Evolutionary conservation across 2,329 filamentous ascomycete species (phyloP).

Genomic region (Colletotrichum noveboracense): DNA sequence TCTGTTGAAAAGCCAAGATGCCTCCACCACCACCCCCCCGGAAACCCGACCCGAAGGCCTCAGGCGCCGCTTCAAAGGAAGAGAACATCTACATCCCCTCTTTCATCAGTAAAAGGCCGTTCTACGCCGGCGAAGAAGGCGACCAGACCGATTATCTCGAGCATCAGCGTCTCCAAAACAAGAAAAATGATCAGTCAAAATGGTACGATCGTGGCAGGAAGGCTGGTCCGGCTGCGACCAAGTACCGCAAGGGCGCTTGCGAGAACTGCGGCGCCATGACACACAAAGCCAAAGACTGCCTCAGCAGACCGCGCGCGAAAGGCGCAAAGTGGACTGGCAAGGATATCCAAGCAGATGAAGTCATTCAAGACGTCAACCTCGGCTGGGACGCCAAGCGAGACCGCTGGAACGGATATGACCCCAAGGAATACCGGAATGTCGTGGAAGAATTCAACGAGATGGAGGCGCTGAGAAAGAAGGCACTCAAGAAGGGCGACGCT

Average conservation of each 20-base stretch:
- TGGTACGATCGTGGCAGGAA: constrained; percentile 95
- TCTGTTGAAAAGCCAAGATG: constrained; percentile 12
- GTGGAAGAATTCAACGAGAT: constrained; percentile 88
- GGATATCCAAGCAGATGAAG: constrained; percentile 92
- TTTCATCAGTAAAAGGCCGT: constrained; percentile 97
- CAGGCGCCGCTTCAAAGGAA: constrained; percentile 67
- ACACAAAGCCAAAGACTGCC: constrained; percentile 93
- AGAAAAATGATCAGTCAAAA: constrained; percentile 76
- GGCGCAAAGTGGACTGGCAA: constrained; percentile 92
- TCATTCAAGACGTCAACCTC: constrained; percentile 82
- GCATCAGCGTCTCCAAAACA: constrained; percentile 83
- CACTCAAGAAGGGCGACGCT: constrained; percentile 49
- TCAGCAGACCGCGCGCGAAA: constrained; percentile 85
- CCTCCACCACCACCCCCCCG: constrained; percentile 35
- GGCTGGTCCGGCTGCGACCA: constrained; percentile 85
- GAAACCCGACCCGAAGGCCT: constrained; percentile 35
- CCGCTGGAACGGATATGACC: constrained; percentile 97
- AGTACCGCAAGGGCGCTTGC: constrained; percentile 96
- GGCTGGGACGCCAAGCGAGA: constrained; percentile 98
- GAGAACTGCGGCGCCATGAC: constrained; percentile 98
- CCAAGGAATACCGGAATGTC: constrained; percentile 84
- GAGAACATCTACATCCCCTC: constrained; percentile 98
- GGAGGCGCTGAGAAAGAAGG: constrained; percentile 72
- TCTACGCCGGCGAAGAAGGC: constrained; percentile 85
- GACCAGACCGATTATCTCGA: constrained; percentile 88